Conservation (phyloP, 768 basidiomycete genomes). For the Crepidotus variabilis region DNA sequence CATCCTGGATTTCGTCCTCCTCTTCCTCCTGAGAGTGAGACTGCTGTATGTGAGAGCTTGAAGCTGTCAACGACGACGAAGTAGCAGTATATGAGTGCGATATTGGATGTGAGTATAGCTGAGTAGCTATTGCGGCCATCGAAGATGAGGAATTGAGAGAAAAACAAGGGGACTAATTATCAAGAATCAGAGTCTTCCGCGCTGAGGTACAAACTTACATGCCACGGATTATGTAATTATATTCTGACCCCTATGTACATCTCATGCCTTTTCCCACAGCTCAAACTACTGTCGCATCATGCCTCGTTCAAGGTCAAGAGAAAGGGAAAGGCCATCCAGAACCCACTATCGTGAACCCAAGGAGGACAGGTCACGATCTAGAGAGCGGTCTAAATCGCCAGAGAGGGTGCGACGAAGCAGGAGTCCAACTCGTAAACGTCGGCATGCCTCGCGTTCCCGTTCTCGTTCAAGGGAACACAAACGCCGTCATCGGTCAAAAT, state of each 20-base stretch:
- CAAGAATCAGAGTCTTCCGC: constrained; percentile 9
- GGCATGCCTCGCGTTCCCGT: constrained; percentile 7
- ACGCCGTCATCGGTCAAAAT: constrained; percentile 17
- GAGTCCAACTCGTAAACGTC: constrained; percentile 19
- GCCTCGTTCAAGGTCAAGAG: constrained; percentile 3
- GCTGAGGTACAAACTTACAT: constrained; percentile 2
- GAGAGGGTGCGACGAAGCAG: constrained; percentile 4
- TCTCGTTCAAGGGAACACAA: constrained; percentile 15
- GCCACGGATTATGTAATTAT: constrained; percentile 7
- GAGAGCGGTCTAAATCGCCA: constrained; percentile 30
- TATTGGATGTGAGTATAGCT: constrained; percentile 28
- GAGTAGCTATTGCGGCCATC: constrained; percentile 30
- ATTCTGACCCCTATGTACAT: constrained; percentile 1
- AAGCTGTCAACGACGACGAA: constrained; percentile 14
- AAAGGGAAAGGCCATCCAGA: constrained; percentile 12
- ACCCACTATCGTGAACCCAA: constrained; percentile 11
- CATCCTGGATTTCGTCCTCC: constrained; percentile 24
- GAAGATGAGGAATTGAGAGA: constrained; percentile 6
- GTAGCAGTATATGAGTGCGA: constrained; percentile 14
- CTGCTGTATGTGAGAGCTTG: constrained; percentile 14
- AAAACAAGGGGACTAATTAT: constrained; percentile 11
- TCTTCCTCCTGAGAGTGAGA: constrained; percentile 9
- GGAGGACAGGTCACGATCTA: constrained; percentile 22
- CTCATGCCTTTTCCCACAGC: constrained; percentile 1
- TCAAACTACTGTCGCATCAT: background rate